Evolutionary conservation across 805 yeast species (phyloP).

Genomic region (Clavispora vitiphila): DNA sequence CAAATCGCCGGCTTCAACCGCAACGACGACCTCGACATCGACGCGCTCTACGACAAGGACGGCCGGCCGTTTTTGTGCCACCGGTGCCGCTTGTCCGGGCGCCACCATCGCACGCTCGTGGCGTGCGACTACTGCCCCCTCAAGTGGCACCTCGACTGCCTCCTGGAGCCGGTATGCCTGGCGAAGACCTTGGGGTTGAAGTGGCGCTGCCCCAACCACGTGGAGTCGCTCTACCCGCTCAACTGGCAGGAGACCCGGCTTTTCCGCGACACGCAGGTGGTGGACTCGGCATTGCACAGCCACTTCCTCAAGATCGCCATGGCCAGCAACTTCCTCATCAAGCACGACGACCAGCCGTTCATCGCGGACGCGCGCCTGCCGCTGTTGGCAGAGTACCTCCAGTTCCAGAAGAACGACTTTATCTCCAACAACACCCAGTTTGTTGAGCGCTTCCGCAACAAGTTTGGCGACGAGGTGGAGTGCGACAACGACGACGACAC

Average conservation of each 20-base stretch:
- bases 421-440: slow-evolving; percentile 7
- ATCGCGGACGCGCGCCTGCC: slow-evolving; percentile 15
- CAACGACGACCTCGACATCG: slow-evolving; percentile 54
- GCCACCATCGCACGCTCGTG: slow-evolving; percentile 48
- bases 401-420: slow-evolving; percentile 23
- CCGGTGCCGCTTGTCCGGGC: slow-evolving; percentile 68
- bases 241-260: slow-evolving; percentile 37
- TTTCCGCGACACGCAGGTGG: slow-evolving; percentile 45
- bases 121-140: slow-evolving; percentile 81
- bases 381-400: slow-evolving; percentile 26
- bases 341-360: slow-evolving; percentile 31
- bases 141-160: slow-evolving; percentile 87
- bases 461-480: slow-evolving; percentile 28
- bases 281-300: slow-evolving; percentile 46
- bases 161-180: slow-evolving; percentile 67
- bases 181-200: slow-evolving; percentile 69
- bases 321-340: slow-evolving; percentile 27
- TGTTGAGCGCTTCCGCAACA: slow-evolving; percentile 2
- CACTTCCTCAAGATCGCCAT: slow-evolving; percentile 30
- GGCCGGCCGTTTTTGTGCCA: slow-evolving; percentile 72
- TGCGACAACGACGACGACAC: slow-evolving; percentile 17
- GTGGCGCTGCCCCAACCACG: slow-evolving; percentile 93
- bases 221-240: slow-evolving; percentile 43
- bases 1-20: slow-evolving; percentile 35
- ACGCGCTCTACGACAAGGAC: slow-evolving; percentile 58